Evolutionary conservation across 2,329 filamentous ascomycete species (phyloP).

Genomic region (Aspergillus tamarii): DNA sequence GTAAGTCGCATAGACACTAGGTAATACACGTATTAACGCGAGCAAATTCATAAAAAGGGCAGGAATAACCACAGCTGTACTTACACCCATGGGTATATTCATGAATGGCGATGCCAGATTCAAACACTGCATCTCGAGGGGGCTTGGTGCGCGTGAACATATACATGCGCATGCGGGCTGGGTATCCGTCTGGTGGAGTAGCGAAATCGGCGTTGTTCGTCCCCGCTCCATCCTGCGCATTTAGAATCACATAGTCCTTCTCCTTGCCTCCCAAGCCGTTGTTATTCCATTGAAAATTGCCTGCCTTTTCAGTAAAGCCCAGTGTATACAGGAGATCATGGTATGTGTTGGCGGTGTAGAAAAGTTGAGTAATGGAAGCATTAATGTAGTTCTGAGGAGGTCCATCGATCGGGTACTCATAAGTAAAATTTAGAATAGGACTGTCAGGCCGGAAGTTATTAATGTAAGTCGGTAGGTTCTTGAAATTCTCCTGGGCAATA

Average conservation of each 20-base stretch:
- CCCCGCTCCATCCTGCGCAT: constrained; percentile 20
- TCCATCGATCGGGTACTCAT: constrained; percentile 8
- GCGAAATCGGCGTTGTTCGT: constrained; percentile 21
- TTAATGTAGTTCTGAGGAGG: constrained; percentile 16
- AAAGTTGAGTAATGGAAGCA: constrained; percentile 21
- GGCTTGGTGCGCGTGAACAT: constrained; percentile 13
- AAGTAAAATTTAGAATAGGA: constrained; percentile 10
- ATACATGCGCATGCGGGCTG: constrained; percentile 22
- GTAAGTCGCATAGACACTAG: constrained; percentile 21
- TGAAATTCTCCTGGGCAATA: constrained; percentile 19
- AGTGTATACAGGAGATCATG: constrained; percentile 21
- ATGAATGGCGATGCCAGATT: constrained; percentile 19
- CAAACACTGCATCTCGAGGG: constrained; percentile 14
- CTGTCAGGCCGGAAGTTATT: constrained; percentile 13
- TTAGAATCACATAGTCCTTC: constrained; percentile 20
- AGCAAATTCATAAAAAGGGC: not conserved
- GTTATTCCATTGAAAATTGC: constrained; percentile 21
- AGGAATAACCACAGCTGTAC: not conserved
- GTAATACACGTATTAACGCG: not conserved
- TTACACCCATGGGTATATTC: constrained; percentile 22
- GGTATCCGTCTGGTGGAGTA: constrained; percentile 16
- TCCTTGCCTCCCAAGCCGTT: constrained; percentile 11
- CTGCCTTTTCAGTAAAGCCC: constrained; percentile 18
- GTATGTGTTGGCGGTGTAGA: constrained; percentile 21
- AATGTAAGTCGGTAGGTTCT: constrained; percentile 4